Conservation (phyloP, 2,329 filamentous ascomycete species). For the Bisporella sp. region DNA sequence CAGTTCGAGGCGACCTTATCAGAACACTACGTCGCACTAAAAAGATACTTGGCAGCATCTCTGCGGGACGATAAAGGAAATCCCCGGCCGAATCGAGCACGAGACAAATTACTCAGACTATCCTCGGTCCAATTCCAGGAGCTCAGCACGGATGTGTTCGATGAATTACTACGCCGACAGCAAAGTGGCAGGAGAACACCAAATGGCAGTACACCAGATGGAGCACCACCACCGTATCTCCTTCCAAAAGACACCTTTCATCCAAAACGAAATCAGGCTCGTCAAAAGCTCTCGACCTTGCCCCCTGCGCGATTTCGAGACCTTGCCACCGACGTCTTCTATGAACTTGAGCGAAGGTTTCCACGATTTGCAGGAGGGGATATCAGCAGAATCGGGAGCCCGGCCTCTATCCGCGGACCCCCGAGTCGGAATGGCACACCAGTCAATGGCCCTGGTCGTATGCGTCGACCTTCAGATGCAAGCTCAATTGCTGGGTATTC, state of each 20-base stretch:
- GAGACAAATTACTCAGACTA: constrained; percentile 87
- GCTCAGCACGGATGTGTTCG: constrained; percentile 94
- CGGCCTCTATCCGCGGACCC: constrained; percentile 54
- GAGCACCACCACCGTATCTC: constrained; percentile 62
- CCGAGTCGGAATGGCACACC: constrained; percentile 54
- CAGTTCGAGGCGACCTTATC: constrained; percentile 55
- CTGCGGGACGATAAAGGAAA: constrained; percentile 69
- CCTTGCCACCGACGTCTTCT: constrained; percentile 91
- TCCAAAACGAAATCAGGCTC: constrained; percentile 94
- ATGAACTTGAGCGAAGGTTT: constrained; percentile 85
- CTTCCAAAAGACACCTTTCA: constrained; percentile 86
- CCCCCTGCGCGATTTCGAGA: constrained; percentile 83
- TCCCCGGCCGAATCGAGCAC: constrained; percentile 76
- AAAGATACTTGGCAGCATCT: constrained; percentile 55
- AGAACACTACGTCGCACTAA: constrained; percentile 77
- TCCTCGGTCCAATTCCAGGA: constrained; percentile 94
- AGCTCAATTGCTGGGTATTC: constrained; percentile 42
- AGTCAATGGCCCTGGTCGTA: constrained; percentile 48
- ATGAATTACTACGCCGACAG: constrained; percentile 86
- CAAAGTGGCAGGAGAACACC: constrained; percentile 50
- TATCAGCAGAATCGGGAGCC: constrained; percentile 61
- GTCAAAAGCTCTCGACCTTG: constrained; percentile 87
- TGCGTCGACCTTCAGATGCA: constrained; percentile 44
- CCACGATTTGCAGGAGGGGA: constrained; percentile 70
- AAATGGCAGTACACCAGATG: constrained; percentile 40